Conservation (phyloP, 495 filamentous ascomycete genomes). For the Penicillium paxilli region DNA sequence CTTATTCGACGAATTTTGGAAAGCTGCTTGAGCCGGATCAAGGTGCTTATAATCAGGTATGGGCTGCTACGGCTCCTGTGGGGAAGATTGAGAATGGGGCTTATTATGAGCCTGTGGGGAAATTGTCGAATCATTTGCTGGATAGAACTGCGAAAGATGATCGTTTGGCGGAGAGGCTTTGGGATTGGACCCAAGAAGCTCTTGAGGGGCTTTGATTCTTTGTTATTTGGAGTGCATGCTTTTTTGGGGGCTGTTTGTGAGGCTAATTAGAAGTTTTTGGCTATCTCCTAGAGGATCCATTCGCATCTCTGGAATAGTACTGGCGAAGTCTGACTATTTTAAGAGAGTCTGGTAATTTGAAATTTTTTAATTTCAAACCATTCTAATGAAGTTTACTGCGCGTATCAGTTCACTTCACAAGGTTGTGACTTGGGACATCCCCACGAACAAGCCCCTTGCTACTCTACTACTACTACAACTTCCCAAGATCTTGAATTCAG, state of each 20-base stretch:
- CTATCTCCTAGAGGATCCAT: not conserved
- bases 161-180: conserved; percentile 48
- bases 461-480: no score
- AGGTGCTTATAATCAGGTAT: conserved; percentile 56
- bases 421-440: no score
- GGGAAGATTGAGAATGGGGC: conserved; percentile 33
- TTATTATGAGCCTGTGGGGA: conserved; percentile 56
- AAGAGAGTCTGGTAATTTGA: no score
- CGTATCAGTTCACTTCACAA: no score
- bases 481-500: no score
- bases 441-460: no score
- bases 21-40: conserved; percentile 12
- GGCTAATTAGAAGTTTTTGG: not conserved
- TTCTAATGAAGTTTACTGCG: no score
- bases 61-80: conserved; percentile 44
- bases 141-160: conserved; percentile 31
- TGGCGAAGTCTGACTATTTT: no score
- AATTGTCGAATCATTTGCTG: conserved; percentile 18
- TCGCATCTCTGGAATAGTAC: no score
- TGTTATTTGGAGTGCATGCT: no score
- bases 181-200: conserved; percentile 52
- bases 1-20: conserved; percentile 16
- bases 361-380: no score
- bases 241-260: not conserved
- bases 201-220: conserved; percentile 7